Base-by-base conservation (phyloP, 768 basidiomycete genomes). In the Agrocybe praecox region DNA sequence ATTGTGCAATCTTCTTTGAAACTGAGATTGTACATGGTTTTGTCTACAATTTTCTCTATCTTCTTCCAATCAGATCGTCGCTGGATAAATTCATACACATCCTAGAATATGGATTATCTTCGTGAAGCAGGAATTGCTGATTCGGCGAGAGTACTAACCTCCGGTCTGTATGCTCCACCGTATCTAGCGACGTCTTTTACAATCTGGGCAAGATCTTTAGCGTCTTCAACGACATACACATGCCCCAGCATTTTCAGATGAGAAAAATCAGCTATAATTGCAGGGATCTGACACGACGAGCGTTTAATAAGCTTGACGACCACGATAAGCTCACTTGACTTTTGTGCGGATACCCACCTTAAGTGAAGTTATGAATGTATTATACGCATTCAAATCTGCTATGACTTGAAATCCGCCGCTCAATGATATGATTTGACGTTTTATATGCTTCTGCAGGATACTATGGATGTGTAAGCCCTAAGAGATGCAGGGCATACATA, bases 201-300 rank as follows among this genome's bases (percentile, higher is more conserved):
- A 62, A 98, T 96, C 73, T 94, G 90, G 29, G 96, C 96, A 14
- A 99, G 80, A 69, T 98, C 96, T 65, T 95, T 96, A 0, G 97
- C 96, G 61, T 96, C 95, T 61, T 91, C 90, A 12, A 96, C 94
- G 46, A 98, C 92, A 69, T 88, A 98, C 1, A 98, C 94, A 65
- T 98, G 94, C 2, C 96, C 96, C 12, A 97, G 79, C 95, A 98
- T 97, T 74, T 97, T 98, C 53, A 99, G 80, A 64, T 94, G 89
- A 15, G 95, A 86, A 62, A 98, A 99, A 60, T 98, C 96, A 0
- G 88, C 82, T 1, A 88, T 87, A 21, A 99, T 87, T n/a, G 82
- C 78, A 7, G 90, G 85, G 1, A 93, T 85, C 85, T 89, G n/a
- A 55, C 24, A 26, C 29, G 47, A 21, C 49, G 44, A 17, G 49